Percentiles rank a stretch among this genome's conserved stretches.
phyloP scores from a whole-genome alignment of 768 basidiomycete species.

The Russula dissimulans region DNA sequence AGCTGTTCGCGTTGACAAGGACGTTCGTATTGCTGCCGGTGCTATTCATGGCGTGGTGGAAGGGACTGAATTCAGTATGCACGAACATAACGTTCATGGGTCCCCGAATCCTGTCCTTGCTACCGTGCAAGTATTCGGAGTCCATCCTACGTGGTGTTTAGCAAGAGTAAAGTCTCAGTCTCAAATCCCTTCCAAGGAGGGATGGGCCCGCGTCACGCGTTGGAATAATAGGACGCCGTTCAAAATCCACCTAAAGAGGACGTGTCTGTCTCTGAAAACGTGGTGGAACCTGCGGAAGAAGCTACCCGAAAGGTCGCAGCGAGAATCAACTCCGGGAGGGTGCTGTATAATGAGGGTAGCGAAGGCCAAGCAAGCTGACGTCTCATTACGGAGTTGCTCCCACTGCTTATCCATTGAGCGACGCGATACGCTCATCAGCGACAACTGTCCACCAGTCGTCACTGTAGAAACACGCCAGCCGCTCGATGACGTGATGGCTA shows the following conservation, averaged over 20 bases:
- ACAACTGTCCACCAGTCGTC: slow-evolving; percentile 30
- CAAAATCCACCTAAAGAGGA: slow-evolving; percentile 43
- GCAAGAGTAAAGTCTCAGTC: slow-evolving; percentile 33
- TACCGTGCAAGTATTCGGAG: slow-evolving; percentile 40
- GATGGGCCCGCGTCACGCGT: slow-evolving; percentile 45
- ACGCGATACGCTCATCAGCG: slow-evolving; percentile 34
- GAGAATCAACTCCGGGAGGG: slow-evolving; percentile 31
- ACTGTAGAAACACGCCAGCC: slow-evolving; percentile 31
- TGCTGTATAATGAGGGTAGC: slow-evolving; percentile 40
- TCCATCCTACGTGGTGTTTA: slow-evolving; percentile 51
- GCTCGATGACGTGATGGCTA: slow-evolving; percentile 29
- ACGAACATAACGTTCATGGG: slow-evolving; percentile 51
- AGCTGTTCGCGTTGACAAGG: slow-evolving; percentile 29
- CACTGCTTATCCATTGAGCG: slow-evolving; percentile 36
- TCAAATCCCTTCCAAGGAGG: slow-evolving; percentile 29
- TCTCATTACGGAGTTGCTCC: slow-evolving; percentile 38
- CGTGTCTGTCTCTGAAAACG: slow-evolving; percentile 36
- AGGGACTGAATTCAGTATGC: slow-evolving; percentile 53
- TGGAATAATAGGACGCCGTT: slow-evolving; percentile 52
- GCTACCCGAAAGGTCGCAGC: slow-evolving; percentile 29
- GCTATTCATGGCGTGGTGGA: slow-evolving; percentile 54
- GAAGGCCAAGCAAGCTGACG: slow-evolving; percentile 37
- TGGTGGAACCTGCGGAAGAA: slow-evolving; percentile 36
- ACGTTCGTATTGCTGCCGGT: slow-evolving; percentile 47
- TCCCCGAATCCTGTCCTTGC: slow-evolving; percentile 49